Conservation (phyloP, 1,284 basidiomycete species). For the Ceratobasidium sp. region DNA sequence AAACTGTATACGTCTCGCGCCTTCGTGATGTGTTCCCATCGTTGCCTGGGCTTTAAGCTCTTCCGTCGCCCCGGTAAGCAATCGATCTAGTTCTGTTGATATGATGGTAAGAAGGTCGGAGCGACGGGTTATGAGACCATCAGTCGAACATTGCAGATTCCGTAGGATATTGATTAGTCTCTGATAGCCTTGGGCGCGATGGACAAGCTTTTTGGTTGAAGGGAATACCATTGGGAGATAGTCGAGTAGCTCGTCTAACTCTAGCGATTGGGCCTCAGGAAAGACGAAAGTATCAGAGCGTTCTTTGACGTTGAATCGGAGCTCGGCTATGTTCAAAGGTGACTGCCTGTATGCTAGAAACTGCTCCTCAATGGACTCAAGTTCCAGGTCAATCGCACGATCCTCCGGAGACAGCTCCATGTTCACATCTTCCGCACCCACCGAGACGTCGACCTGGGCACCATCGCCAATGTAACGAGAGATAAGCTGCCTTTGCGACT, state of each 20-base stretch:
- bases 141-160: neutral
- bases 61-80: neutral
- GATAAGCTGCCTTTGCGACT: too few relatives aligned
- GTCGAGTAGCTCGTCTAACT: neutral
- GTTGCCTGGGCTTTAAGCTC: neutral
- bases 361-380: neutral
- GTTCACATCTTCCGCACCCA: too few relatives aligned
- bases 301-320: neutral
- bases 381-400: neutral
- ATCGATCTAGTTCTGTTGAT: neutral
- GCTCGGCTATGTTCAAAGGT: neutral
- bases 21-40: neutral
- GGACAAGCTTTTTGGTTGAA: neutral
- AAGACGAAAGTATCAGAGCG: too few relatives aligned
- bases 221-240: neutral
- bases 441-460: too few relatives aligned
- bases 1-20: neutral
- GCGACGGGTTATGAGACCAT: neutral
- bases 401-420: neutral
- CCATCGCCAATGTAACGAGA: too few relatives aligned
- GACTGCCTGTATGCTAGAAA: neutral
- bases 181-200: neutral
- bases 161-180: neutral
- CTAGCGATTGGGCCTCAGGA: too few relatives aligned
- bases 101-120: neutral